Evolutionary conservation across 352 stramenopile species (phyloP).

Genomic region (Phytophthora podocarpi): DNA sequence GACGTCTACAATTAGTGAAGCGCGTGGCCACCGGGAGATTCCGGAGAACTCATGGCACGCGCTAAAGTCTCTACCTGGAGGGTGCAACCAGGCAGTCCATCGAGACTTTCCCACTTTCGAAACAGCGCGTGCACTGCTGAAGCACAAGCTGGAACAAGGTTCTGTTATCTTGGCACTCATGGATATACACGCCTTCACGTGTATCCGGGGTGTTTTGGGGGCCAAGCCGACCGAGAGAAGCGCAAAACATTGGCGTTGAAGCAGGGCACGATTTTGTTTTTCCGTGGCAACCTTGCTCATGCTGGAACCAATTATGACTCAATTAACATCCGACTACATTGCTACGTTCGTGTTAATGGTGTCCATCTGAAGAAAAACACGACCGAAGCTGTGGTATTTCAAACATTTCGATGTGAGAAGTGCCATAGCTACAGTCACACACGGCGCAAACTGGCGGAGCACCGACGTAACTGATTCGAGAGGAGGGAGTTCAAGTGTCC

Average conservation of each 20-base stretch:
- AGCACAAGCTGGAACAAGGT: not conserved
- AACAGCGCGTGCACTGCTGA: not conserved
- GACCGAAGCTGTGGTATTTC: not conserved
- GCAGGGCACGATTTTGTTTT: not conserved
- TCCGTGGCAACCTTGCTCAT: not conserved
- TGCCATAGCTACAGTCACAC: too few species aligned
- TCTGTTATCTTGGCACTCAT: not conserved
- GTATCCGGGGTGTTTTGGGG: not conserved
- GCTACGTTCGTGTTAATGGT: not conserved
- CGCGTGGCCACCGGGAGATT: too few species aligned
- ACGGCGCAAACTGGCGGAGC: not conserved
- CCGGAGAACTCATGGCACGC: not conserved
- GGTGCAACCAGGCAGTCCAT: not conserved
- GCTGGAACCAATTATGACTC: not conserved
- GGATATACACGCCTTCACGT: not conserved
- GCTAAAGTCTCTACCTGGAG: not conserved
- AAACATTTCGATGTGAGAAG: not conserved
- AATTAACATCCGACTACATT: not conserved
- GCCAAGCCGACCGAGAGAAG: not conserved
- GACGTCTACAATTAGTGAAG: too few species aligned
- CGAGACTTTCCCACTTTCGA: not conserved
- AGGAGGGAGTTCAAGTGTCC: too few species aligned
- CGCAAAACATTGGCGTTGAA: not conserved
- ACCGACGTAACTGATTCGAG: not conserved
- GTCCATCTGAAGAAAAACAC: not conserved